These are phyloP conservation scores for Friedmanniomyces endolithicus DNA, from an alignment of 495 filamentous ascomycete genomes.

Conservation along the genomic window DNA sequence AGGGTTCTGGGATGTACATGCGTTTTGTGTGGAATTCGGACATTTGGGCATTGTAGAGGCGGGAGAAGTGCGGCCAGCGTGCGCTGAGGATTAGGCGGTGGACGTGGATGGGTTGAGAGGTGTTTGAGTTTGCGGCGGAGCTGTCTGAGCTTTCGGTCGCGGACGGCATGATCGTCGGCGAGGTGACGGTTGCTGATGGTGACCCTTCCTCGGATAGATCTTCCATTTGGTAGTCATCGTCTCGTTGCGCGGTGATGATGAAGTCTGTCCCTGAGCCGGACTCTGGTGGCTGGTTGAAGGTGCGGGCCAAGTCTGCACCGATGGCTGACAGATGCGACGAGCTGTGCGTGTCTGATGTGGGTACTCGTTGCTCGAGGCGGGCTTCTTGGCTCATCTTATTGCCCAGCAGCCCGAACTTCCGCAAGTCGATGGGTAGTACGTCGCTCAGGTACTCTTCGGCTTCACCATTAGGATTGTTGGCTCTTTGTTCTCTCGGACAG, in stretches of 20 bases:
- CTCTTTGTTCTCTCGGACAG: conserved; percentile 56
- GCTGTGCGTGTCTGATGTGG: conserved; percentile 38
- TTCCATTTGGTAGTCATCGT: conserved; percentile 55
- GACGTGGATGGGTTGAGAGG: conserved; percentile 80
- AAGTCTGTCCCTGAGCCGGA: conserved; percentile 74
- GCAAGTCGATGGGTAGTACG: conserved; percentile 80
- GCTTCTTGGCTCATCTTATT: conserved; percentile 56
- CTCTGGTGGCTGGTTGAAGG: conserved; percentile 74
- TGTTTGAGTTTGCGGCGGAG: conserved; percentile 38
- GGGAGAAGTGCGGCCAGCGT: conserved; percentile 90
- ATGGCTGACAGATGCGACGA: conserved; percentile 47
- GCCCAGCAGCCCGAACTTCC: conserved; percentile 72
- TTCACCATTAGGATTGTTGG: conserved; percentile 36
- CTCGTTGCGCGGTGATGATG: conserved; percentile 62
- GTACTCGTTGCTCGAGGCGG: conserved; percentile 43
- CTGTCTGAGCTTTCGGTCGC: conserved; percentile 30
- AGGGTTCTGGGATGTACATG: conserved; percentile 96
- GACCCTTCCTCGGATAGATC: conserved; percentile 21
- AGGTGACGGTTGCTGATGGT: conserved; percentile 28
- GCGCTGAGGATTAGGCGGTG: conserved; percentile 87
- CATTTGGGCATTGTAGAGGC: conserved; percentile 86
- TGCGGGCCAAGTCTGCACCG: conserved; percentile 64
- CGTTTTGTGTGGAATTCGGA: conserved; percentile 88
- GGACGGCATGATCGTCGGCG: conserved; percentile 17
- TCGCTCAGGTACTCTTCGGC: conserved; percentile 87